Evolutionary conservation across 148 eudicot genomes (phyloP), one percentile per base, ranked within the genome.

Genomic region (Salicornia ramosissima): DNA sequence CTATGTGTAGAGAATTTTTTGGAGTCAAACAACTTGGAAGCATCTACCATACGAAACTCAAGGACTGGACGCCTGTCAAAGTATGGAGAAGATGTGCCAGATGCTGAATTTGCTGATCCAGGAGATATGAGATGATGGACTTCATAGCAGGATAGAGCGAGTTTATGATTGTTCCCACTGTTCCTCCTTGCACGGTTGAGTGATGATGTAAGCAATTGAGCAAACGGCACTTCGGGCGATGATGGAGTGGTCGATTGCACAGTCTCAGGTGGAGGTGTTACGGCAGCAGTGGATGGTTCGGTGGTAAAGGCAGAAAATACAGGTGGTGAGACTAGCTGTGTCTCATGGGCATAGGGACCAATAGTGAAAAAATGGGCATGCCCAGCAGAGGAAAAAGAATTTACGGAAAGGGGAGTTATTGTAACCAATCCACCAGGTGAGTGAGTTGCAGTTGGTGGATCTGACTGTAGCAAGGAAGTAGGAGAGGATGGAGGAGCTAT

Each of bases 401-500:
- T 81, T 52, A 70, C 66, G 45, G 91, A 85, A 59, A 84, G 84
- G 24, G 85, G 84, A 34, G 83, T 75, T 18, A 89, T 69, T 29
- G 86, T 81, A 36, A 85, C 82, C 11, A 81, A 54, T 54, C 86
- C 91, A 43, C 81, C 91, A 1, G 98, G 96, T 64, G 96, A 78
- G 52, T 90, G 91, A 45, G 84, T 83, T 55, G 85, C 87, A 15
- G 96, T 87, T 53, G 96, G 84, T 67, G 97, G 93, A 71, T 91
- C 99, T 12, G 99, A 95, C 64, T 78, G 90, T 30, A 86, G 88
- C 66, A 90, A 82, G 57, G 90, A 85, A 68, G 93, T 86, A 36
- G 99, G 99, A 64, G 99, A 89, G 67, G 97, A 89, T 5, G 97
- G 97, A 22, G 97, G 99, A 25, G 97, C 97, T 34, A 85, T 85